Conservation (phyloP, 108 stramenopile species). For the Seminavis robusta region DNA sequence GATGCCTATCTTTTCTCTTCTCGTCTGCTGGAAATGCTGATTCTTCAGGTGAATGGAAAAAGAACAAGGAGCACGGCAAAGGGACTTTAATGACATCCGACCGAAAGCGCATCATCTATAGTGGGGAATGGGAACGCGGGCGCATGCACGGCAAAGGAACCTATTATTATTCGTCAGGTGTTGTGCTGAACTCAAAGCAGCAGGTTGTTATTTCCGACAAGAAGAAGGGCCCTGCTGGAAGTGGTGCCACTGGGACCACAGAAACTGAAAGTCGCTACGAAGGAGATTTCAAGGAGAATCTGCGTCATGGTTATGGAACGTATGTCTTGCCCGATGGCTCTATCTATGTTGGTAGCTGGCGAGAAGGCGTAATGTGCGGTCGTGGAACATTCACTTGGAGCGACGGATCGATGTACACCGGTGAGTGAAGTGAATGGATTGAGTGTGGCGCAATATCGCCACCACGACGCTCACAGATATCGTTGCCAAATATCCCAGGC, state of each 20-base stretch:
- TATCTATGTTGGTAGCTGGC: constrained; percentile 80
- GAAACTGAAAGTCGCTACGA: constrained; percentile 39
- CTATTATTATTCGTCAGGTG: constrained; percentile 57
- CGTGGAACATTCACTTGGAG: constrained; percentile 77
- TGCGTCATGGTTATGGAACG: constrained; percentile 64
- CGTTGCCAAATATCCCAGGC: too few species aligned
- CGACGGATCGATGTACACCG: constrained; percentile 70
- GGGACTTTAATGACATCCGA: constrained; percentile 77
- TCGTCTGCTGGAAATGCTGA: too few species aligned
- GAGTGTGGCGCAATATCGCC: too few species aligned
- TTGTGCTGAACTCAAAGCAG: background rate
- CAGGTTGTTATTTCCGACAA: background rate
- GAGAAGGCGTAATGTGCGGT: constrained; percentile 74
- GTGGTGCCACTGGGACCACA: background rate
- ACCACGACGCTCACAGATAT: too few species aligned
- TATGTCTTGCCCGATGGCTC: constrained; percentile 75
- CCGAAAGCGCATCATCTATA: constrained; percentile 68
- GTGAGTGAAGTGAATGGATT: too few species aligned
- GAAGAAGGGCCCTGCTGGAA: background rate
- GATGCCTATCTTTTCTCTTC: too few species aligned
- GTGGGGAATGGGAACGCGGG: constrained; percentile 84
- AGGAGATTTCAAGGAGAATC: constrained; percentile 83
- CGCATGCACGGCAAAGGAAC: constrained; percentile 79
- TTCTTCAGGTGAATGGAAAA: constrained; percentile 80
- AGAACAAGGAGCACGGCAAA: constrained; percentile 82